Conservation (phyloP, 331 rosid genomes). For the Malus hybrid region DNA sequence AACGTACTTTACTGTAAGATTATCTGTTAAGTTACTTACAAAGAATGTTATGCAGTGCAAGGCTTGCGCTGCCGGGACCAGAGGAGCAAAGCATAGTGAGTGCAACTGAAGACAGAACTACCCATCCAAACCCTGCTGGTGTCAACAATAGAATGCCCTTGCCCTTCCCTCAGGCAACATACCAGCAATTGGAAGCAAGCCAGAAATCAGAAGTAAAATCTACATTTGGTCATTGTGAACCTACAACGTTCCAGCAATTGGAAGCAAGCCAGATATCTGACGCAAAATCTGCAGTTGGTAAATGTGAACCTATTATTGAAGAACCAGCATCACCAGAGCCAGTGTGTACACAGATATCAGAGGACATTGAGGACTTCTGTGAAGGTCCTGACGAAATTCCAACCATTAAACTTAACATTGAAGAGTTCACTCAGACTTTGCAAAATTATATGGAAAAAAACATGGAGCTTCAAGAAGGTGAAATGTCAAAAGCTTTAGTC, state of each 20-base stretch:
- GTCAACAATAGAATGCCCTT: constrained; percentile 36
- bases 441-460: constrained; percentile 78
- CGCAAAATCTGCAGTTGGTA: constrained; percentile 23
- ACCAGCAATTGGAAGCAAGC: constrained; percentile 38
- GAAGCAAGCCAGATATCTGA: constrained; percentile 34
- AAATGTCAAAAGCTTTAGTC: constrained; percentile 83
- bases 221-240: constrained; percentile 43
- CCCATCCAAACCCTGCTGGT: constrained; percentile 27
- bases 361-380: constrained; percentile 76
- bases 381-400: constrained; percentile 84
- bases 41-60: constrained; percentile 68
- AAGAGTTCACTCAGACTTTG: constrained; percentile 72
- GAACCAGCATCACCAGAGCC: constrained; percentile 95
- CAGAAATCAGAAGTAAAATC: constrained; percentile 31
- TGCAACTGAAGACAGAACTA: constrained; percentile 37
- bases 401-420: constrained; percentile 66
- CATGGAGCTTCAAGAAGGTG: constrained; percentile 78
- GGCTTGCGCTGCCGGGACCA: constrained; percentile 94
- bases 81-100: constrained; percentile 65
- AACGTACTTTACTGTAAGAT: constrained; percentile 4
- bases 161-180: constrained; percentile 39
- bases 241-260: constrained; percentile 26
- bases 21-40: constrained; percentile 23
- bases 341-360: constrained; percentile 41
- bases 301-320: constrained; percentile 86